Percentiles rank a stretch among this genome's conserved stretches.
phyloP scores from a whole-genome alignment of 192 early-diverging fungal species.

The Cladochytrium replicatum region DNA sequence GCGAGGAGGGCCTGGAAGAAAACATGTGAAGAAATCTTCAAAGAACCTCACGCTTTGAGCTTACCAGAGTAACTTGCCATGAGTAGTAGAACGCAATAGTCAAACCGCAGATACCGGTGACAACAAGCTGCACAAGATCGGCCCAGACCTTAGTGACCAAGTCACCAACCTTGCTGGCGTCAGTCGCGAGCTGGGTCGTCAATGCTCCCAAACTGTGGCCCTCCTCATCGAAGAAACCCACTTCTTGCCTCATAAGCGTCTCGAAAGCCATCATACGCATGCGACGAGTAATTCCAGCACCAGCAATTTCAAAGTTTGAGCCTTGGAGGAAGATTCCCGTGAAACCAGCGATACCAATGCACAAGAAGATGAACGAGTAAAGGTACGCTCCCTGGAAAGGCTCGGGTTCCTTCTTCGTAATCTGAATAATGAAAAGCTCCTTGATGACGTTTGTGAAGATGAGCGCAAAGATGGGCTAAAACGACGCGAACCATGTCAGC shows the following conservation, averaged over 20 bases:
- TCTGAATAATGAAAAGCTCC: constrained; percentile 13
- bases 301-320: constrained; percentile 32
- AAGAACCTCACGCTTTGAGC: constrained; percentile 22
- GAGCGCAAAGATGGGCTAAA: constrained; percentile 25
- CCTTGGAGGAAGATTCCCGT: constrained; percentile 41
- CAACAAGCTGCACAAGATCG: constrained; percentile 38
- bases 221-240: constrained; percentile 72
- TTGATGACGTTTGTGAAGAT: constrained; percentile 13
- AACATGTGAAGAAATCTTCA: neutral
- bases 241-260: constrained; percentile 51
- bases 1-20: constrained; percentile 8
- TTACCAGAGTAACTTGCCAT: constrained; percentile 86
- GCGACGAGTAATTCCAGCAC: constrained; percentile 28
- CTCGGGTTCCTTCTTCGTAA: constrained; percentile 6
- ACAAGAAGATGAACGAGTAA: constrained; percentile 49
- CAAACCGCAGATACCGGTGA: constrained; percentile 30
- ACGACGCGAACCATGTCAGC: too few relatives aligned
- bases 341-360: constrained; percentile 52
- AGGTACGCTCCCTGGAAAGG: constrained; percentile 29
- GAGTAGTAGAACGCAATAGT: constrained; percentile 42
- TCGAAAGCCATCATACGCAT: constrained; percentile 29
- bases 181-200: constrained; percentile 70
- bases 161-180: constrained; percentile 48
- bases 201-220: constrained; percentile 52
- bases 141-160: constrained; percentile 37